Evolutionary conservation across 2,329 filamentous ascomycete species (phyloP), one percentile per base, ranked within the genome.

Genomic region (Pseudogymnoascus sp.): DNA sequence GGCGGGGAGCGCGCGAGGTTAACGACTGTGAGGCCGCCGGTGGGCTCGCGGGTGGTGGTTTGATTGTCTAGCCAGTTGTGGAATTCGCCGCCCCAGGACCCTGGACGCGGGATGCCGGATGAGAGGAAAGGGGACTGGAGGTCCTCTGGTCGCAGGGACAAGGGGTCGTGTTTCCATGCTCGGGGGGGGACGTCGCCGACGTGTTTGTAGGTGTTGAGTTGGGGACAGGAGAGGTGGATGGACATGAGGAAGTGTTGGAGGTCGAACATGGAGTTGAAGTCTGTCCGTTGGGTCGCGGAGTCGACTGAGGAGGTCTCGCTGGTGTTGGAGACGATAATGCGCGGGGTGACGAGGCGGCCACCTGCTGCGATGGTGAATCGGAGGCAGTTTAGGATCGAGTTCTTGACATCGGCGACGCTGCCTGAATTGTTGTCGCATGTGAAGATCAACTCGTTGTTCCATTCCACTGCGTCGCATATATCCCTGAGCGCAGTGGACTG

Each of bases 331-430:
- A 74, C 59, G 1, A 70, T 68, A 65, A 77, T 77, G 1, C 72
- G 74, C 1, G 76, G 76, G 1, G 77, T 36, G 1, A 77, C 75
- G 0, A 77, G 40, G 0, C 71, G 72, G 34, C 68, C 75, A 7
- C 75, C 76, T 28, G 69, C 75, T 42, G 71, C 68, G 42, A 77
- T 77, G 3, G 76, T 73, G 59, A 76, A 78, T 21, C 76, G 72
- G 2, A 77, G 69, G 66, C 76, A 78, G 60, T 76, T 77, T 3
- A 78, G 66, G 14, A 78, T 76, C 66, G 75, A 75, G 63, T 77
- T 76, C 31, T 75, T 71, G 36, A 77, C 68, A 72, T 77, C 75
- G 31, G 73, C 75, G 42, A 77, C 70, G 16, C 75, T 75, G 40
- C 76, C 76, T 40, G 73, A 72, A 61, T 76, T 74, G 3, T 72